phyloP scores from a whole-genome alignment of 2,329 filamentous ascomycete genomes.

The Coleophoma eucalyptorum region DNA sequence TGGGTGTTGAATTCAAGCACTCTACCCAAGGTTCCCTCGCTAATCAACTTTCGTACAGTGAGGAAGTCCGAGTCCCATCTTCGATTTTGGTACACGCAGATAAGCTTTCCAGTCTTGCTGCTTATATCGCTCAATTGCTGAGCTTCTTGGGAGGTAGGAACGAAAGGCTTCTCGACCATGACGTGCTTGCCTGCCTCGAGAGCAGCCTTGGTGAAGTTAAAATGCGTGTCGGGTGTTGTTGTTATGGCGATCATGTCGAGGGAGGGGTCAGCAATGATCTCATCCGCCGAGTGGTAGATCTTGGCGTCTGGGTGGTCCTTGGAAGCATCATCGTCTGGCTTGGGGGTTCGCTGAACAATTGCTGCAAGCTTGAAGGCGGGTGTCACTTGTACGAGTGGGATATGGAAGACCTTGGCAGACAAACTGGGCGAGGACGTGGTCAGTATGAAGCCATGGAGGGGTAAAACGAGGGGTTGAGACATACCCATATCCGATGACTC shows the following conservation, averaged over 20 bases:
- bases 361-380: conserved; percentile 65
- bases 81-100: conserved; percentile 46
- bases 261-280: conserved; percentile 59
- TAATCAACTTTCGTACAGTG: conserved; percentile 61
- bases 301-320: conserved; percentile 63
- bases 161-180: conserved; percentile 80
- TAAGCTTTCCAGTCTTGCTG: conserved; percentile 30
- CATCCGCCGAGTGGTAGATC: conserved; percentile 58
- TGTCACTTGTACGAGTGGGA: conserved; percentile 68
- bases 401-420: conserved; percentile 78
- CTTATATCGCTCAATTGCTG: conserved; percentile 48
- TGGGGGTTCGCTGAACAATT: conserved; percentile 71
- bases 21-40: conserved; percentile 59
- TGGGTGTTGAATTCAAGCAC: conserved; percentile 76
- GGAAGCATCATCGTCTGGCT: conserved; percentile 60
- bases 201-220: conserved; percentile 57
- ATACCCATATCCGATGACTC: conserved; percentile 52
- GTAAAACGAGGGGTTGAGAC: conserved; percentile 1
- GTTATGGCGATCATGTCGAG: conserved; percentile 70
- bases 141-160: conserved; percentile 66
- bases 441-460: not conserved
- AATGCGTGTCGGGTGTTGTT: conserved; percentile 71
- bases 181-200: conserved; percentile 73
- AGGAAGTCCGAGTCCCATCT: conserved; percentile 77
- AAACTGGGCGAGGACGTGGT: conserved; percentile 30